These are phyloP conservation scores for Deinandra increscens DNA, from an alignment of 129 eudicot genomes.

Conservation along the genomic window DNA sequence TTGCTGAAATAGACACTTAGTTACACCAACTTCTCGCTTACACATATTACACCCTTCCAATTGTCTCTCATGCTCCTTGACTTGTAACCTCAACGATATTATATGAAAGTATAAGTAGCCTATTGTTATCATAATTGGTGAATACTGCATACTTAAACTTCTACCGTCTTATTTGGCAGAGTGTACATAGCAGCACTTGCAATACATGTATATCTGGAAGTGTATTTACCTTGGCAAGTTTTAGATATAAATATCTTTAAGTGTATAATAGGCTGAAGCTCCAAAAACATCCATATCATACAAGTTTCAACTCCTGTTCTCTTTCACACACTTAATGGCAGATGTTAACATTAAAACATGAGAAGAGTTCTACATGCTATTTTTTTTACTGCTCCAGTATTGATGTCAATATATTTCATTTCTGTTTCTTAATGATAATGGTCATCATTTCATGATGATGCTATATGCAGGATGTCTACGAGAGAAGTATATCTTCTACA, in stretches of 20 bases:
- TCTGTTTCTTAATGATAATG: background rate
- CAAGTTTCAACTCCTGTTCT: background rate
- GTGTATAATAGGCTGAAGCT: constrained; percentile 15
- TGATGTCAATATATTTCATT: constrained; percentile 4
- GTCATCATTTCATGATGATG: background rate
- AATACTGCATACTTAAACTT: background rate
- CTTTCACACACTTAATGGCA: constrained; percentile 5
- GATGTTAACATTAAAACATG: constrained; percentile 3
- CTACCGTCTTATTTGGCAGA: background rate
- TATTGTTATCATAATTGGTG: background rate
- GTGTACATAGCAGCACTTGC: background rate
- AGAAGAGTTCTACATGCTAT: background rate
- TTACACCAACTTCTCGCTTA: constrained; percentile 7
- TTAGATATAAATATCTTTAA: background rate
- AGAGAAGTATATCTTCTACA: constrained; percentile 70
- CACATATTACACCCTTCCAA: background rate
- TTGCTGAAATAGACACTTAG: background rate
- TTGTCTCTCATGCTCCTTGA: constrained; percentile 17
- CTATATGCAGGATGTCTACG: constrained; percentile 68
- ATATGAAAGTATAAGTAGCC: constrained; percentile 15
- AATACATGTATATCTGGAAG: constrained; percentile 4
- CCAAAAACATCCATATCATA: constrained; percentile 4
- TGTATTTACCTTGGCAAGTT: constrained; percentile 12
- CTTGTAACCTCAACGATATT: background rate
- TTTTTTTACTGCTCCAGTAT: background rate